These are phyloP conservation scores for Wickerhamiella occidentalis DNA, from an alignment of 805 yeast genomes.

Conservation along the genomic window DNA sequence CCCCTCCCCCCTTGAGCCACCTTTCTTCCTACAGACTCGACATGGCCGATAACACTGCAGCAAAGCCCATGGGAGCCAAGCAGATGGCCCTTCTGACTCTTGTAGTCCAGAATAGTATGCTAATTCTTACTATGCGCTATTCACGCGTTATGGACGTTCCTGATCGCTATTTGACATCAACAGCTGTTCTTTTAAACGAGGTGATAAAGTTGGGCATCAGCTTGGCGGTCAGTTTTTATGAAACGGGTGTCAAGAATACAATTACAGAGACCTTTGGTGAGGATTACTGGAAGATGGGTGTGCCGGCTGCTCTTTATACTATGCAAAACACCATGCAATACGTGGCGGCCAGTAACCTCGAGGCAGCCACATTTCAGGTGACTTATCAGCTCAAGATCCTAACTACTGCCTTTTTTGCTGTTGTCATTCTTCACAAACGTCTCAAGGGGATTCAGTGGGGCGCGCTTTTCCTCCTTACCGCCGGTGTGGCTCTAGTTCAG, in stretches of 20 bases:
- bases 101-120: conserved; percentile 31
- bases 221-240: conserved; percentile 20
- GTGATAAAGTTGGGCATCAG: conserved; percentile 29
- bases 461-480: conserved; percentile 29
- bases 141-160: conserved; percentile 31
- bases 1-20: not conserved
- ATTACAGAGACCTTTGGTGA: conserved; percentile 26
- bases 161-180: conserved; percentile 29
- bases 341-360: conserved; percentile 33
- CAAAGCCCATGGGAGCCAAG: conserved; percentile 16
- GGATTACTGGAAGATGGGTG: conserved; percentile 32
- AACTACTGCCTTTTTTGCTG: conserved; percentile 34
- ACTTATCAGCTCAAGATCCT: conserved; percentile 34
- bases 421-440: conserved; percentile 27
- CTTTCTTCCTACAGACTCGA: not conserved
- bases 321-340: conserved; percentile 32
- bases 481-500: conserved; percentile 33
- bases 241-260: conserved; percentile 22
- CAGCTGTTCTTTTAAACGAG: conserved; percentile 33
- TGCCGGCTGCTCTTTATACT: conserved; percentile 34
- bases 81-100: conserved; percentile 29
- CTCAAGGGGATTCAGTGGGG: conserved; percentile 29
- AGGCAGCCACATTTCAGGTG: conserved; percentile 35
- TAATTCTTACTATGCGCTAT: conserved; percentile 33
- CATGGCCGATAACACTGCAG: not conserved